Percentiles rank a stretch among this genome's conserved stretches.
Evolutionary conservation across 2,329 filamentous ascomycete species (phyloP).

Genomic region (Didymella exigua): DNA sequence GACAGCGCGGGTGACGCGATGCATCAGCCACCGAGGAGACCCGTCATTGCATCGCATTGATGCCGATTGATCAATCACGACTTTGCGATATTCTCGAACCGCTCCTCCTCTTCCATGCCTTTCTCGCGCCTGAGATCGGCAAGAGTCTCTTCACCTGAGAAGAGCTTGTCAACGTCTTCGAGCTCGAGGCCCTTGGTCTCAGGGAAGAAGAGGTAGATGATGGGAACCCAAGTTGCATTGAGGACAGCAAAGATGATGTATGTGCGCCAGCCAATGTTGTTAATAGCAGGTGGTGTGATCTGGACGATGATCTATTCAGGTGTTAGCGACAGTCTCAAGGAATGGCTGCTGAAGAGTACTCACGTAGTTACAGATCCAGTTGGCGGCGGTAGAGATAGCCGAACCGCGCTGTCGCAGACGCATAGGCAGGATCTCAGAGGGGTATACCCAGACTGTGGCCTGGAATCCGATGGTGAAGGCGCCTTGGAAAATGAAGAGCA

Average conservation of each 20-base stretch:
- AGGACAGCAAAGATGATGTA: conserved; percentile 34
- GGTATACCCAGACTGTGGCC: conserved; percentile 23
- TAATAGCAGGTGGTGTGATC: conserved; percentile 50
- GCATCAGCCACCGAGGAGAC: background rate
- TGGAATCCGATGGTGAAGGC: conserved; percentile 27
- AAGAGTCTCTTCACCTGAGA: conserved; percentile 17
- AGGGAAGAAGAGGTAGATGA: conserved; percentile 57
- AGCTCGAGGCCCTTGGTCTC: conserved; percentile 49
- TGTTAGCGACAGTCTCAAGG: background rate
- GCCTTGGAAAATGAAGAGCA: conserved; percentile 27
- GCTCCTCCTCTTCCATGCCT: conserved; percentile 2
- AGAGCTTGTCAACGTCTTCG: conserved; percentile 21
- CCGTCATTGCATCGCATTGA: background rate
- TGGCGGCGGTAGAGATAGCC: conserved; percentile 16
- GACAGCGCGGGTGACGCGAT: background rate
- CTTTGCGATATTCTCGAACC: conserved; percentile 6
- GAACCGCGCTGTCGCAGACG: conserved; percentile 19
- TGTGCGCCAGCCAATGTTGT: conserved; percentile 39
- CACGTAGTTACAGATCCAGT: conserved; percentile 21
- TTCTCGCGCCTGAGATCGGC: conserved; percentile 14
- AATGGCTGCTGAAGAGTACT: background rate
- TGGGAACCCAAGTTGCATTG: conserved; percentile 48
- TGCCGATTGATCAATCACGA: background rate
- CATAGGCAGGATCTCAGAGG: conserved; percentile 17
- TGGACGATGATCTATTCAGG: conserved; percentile 13